Evolutionary conservation across 1,284 basidiomycete species (phyloP), one percentile per base, ranked within the genome.

Genomic region (Peniophora sp.): DNA sequence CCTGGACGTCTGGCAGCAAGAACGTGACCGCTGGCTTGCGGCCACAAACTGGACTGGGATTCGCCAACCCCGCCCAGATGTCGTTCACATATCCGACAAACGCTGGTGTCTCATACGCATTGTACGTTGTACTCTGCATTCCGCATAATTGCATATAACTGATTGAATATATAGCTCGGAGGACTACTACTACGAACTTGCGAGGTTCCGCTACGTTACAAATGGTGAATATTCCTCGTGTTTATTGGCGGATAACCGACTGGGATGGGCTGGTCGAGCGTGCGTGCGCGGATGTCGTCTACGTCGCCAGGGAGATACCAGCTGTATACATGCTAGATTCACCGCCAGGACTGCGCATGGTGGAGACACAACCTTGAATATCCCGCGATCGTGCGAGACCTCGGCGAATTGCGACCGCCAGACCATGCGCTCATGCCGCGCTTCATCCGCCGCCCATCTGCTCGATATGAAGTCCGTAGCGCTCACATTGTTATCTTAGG

Each of bases 51-150:
- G 27, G 27, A 14, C 59, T 95, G 92, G 73, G 75, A 52, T 95
- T 95, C 64, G 91, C 87, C 42, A 82, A 85, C 62, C 93, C 94
- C 1, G 75, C 79, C 44, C 88, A 92, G 60, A 69, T 75, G 68
- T 75, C 84, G 2, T 97, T 97, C 69, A 82, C 53, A 43, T 92
- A 92, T 63, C 93, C 94, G 2, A 64, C 64, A 50, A 92, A 81
- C 27, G 89, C 92, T 5, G 94, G 94, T 37, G 76, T 93, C 18
- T 85, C 88, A 3, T 92, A 81, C 65, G 90, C 92, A n/a, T 96
- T 97, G 91, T 93, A 60, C 66, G 89, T 76, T 17, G 37, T 24
- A 18, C 0, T 23, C 8, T 47, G 12, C 20, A 51, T 3, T 12
- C 35, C 15, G n/a, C 41, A 57, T 17, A 42, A 32, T 20, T 35